Conservation (phyloP, 2,329 filamentous ascomycete species). For the Aureobasidium sp. region DNA sequence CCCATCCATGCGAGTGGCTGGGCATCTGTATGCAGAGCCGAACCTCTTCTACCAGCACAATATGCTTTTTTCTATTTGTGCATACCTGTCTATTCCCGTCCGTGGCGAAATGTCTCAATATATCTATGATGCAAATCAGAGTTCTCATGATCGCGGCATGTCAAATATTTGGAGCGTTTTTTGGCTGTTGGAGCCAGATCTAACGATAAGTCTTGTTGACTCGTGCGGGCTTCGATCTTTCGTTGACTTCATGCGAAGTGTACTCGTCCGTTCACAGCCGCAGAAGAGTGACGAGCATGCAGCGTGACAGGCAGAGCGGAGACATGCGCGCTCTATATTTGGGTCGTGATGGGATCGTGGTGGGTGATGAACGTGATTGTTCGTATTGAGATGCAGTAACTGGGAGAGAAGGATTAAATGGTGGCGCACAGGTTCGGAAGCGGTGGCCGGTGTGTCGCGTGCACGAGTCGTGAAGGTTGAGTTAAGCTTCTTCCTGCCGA, state of each 20-base stretch:
- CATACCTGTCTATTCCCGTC: background rate
- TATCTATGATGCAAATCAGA: background rate
- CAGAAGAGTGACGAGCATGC: background rate
- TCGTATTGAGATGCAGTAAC: background rate
- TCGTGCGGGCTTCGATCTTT: background rate
- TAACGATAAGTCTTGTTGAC: background rate
- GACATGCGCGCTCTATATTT: background rate
- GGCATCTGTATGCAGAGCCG: background rate
- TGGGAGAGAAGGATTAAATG: background rate
- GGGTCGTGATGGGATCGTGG: background rate
- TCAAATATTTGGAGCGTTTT: background rate
- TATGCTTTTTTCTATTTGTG: background rate
- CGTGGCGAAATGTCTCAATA: background rate
- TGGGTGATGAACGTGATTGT: background rate
- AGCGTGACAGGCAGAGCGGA: background rate
- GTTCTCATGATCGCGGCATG: background rate
- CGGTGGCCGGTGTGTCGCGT: background rate
- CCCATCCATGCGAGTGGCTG: background rate
- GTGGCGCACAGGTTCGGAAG: background rate
- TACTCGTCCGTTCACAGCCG: slow-evolving; percentile 6
- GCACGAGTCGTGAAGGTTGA: slow-evolving; percentile 2
- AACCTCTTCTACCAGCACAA: background rate
- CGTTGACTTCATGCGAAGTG: background rate
- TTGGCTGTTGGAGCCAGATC: background rate
- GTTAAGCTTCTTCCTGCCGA: slow-evolving; percentile 6